Conservation (phyloP, 345 rosid genomes). For the Combretum micranthum region DNA sequence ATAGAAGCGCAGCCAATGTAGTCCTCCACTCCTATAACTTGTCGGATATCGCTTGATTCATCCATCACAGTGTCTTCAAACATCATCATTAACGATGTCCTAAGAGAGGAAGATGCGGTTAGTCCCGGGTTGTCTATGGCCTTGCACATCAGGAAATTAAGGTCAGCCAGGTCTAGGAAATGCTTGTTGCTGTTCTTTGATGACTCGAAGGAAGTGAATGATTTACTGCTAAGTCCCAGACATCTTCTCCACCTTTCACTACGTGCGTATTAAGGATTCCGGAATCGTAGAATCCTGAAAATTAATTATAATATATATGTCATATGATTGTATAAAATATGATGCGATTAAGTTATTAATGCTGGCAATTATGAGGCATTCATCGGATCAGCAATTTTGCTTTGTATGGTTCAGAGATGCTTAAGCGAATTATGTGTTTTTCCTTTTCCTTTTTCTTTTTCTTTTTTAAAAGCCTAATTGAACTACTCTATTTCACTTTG, state of each 20-base stretch:
- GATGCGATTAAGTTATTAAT: no score
- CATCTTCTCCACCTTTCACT: slow-evolving; percentile 34
- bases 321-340: not conserved
- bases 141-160: slow-evolving; percentile 72
- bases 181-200: slow-evolving; percentile 63
- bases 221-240: slow-evolving; percentile 62
- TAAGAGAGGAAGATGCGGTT: slow-evolving; percentile 54
- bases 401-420: no score
- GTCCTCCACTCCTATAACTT: slow-evolving; percentile 41
- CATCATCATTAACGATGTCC: slow-evolving; percentile 59
- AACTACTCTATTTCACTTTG: no score
- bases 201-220: slow-evolving; percentile 31
- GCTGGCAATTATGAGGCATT: no score
- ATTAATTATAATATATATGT: no score
- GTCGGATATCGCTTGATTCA: slow-evolving; percentile 14
- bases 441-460: no score
- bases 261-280: slow-evolving; percentile 66
- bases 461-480: no score
- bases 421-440: no score
- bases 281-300: slow-evolving; percentile 70
- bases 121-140: slow-evolving; percentile 74
- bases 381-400: no score
- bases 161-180: slow-evolving; percentile 65
- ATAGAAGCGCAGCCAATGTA: slow-evolving; percentile 59
- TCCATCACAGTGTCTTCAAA: slow-evolving; percentile 59